phyloP scores from a whole-genome alignment of 345 rosid species.

The Citrus sinensis region DVS_A1.0 CM039164.1:23099001-23099500 shows the following conservation, averaged over 20 bases:
- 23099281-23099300: not conserved
- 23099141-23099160: too few species aligned
- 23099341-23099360: not conserved
- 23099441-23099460: not conserved
- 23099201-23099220: not conserved
- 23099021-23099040: not conserved
- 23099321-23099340: not conserved
- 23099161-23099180: not conserved
- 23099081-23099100: not conserved
- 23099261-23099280: not conserved
- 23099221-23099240: not conserved
- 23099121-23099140: not conserved
- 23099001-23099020: not conserved
- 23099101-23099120: not conserved
- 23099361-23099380: not conserved
- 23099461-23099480: not conserved
- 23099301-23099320: too few species aligned
- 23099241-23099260: not conserved
- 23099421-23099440: not conserved
- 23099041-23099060: not conserved
- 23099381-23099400: not conserved
- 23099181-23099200: not conserved
- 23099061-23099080: not conserved
- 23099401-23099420: not conserved
- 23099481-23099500: not conserved